These are phyloP conservation scores for Pulveroboletus sp. DNA, from an alignment of 768 basidiomycete genomes.

Conservation along the genomic window DNA sequence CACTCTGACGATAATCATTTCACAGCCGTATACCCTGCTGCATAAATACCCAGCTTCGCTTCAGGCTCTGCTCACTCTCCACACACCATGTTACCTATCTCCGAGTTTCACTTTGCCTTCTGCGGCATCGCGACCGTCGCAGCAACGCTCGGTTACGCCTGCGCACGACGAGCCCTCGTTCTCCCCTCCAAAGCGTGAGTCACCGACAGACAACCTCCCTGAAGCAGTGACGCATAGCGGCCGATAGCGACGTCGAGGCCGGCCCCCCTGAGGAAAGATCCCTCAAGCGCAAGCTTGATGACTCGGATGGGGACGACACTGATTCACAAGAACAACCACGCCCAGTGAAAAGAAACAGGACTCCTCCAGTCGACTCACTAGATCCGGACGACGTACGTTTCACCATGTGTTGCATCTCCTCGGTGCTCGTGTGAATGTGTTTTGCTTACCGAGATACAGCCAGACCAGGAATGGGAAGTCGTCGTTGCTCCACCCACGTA, in stretches of 20 bases:
- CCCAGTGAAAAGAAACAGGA: conserved; percentile 38
- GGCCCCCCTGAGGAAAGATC: conserved; percentile 28
- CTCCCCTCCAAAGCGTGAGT: conserved; percentile 30
- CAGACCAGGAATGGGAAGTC: conserved; percentile 31
- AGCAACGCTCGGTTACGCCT: conserved; percentile 58
- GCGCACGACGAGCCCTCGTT: conserved; percentile 38
- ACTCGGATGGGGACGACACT: conserved; percentile 20
- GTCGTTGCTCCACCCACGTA: conserved; percentile 31
- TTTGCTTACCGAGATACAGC: conserved; percentile 22
- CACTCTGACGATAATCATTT: conserved; percentile 23
- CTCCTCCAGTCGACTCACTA: conserved; percentile 36
- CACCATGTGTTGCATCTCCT: background rate
- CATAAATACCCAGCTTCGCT: conserved; percentile 20
- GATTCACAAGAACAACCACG: conserved; percentile 31
- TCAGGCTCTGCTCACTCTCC: background rate
- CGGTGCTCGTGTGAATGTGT: conserved; percentile 3
- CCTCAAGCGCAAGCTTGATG: conserved; percentile 31
- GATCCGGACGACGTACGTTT: conserved; percentile 20
- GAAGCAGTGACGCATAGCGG: conserved; percentile 26
- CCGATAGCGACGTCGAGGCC: conserved; percentile 31
- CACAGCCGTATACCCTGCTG: no score
- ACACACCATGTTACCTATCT: conserved; percentile 44
- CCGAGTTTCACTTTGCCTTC: conserved; percentile 54
- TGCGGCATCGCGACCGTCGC: conserved; percentile 59
- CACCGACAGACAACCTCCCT: conserved; percentile 28